phyloP scores from a whole-genome alignment of 2,329 filamentous ascomycete species.

The Huntiella moniliformis region DNA sequence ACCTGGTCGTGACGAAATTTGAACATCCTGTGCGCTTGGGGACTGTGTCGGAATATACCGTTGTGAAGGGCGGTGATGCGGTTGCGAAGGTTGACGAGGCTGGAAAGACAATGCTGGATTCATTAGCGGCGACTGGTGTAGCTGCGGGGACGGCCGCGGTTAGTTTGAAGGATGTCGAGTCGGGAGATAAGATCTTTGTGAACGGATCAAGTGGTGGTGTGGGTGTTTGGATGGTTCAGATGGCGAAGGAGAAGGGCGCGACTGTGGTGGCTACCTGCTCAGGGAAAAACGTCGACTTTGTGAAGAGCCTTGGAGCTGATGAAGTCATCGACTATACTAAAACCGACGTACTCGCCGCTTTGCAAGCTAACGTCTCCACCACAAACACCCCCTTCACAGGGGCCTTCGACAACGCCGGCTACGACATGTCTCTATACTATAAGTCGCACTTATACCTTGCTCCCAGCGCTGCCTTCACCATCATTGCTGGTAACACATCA shows the following conservation, averaged over 20 bases:
- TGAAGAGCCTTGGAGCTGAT: slow-evolving; percentile 41
- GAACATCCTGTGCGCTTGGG: slow-evolving; percentile 19
- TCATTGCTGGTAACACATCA: slow-evolving; percentile 26
- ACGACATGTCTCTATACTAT: slow-evolving; percentile 32
- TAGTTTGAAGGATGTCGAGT: background rate
- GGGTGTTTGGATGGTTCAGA: slow-evolving; percentile 42
- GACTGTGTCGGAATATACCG: slow-evolving; percentile 25
- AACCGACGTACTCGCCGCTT: slow-evolving; percentile 25
- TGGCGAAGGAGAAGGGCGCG: slow-evolving; percentile 43
- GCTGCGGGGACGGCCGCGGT: slow-evolving; percentile 20
- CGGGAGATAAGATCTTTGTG: slow-evolving; percentile 41
- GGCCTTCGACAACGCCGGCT: slow-evolving; percentile 42
- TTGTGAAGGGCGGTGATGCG: slow-evolving; percentile 16
- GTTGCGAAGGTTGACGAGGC: slow-evolving; percentile 7
- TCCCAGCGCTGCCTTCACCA: slow-evolving; percentile 28
- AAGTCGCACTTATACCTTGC: slow-evolving; percentile 30
- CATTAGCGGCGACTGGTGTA: slow-evolving; percentile 28
- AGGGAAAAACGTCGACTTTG: slow-evolving; percentile 36
- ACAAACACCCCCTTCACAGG: slow-evolving; percentile 24
- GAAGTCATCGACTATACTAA: slow-evolving; percentile 43
- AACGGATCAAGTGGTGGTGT: slow-evolving; percentile 47
- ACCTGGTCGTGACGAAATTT: slow-evolving; percentile 25
- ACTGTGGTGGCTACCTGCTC: slow-evolving; percentile 44
- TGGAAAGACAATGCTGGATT: slow-evolving; percentile 23
- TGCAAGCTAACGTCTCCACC: slow-evolving; percentile 26